These are phyloP conservation scores for Trametes versicolor DNA, from an alignment of 1,284 basidiomycete species.

Conservation along the genomic window DNA sequence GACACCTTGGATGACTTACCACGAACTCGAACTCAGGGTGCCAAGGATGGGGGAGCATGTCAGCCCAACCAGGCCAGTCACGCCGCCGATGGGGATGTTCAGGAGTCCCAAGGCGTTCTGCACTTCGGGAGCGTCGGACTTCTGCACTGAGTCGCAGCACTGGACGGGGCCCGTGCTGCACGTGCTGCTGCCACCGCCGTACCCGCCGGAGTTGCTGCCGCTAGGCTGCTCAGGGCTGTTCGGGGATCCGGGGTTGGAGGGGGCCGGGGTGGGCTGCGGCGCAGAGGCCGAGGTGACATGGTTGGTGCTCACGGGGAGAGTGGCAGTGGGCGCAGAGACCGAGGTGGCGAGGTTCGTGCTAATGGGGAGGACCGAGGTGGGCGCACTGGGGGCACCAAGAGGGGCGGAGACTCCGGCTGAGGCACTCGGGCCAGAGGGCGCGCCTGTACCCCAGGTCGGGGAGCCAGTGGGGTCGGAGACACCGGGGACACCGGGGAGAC, in stretches of 20 bases:
- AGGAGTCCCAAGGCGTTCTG: conserved; percentile 27
- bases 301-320: neutral
- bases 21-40: conserved; percentile 25
- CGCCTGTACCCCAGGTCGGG: neutral
- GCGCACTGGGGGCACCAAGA: neutral
- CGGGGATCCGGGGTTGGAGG: conserved; percentile 10
- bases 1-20: conserved; percentile 20
- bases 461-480: neutral
- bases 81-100: conserved; percentile 26
- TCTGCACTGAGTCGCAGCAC: conserved; percentile 39
- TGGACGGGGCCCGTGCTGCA: conserved; percentile 42
- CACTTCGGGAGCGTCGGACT: conserved; percentile 11
- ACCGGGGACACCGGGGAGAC: neutral
- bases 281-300: neutral
- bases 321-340: neutral
- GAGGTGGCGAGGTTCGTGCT: neutral
- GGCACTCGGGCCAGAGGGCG: neutral
- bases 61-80: conserved; percentile 28
- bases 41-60: conserved; percentile 40
- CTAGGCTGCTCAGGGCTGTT: conserved; percentile 2
- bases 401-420: neutral
- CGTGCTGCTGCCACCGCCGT: conserved; percentile 8
- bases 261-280: neutral
- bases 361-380: neutral
- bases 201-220: conserved; percentile 4